Base-by-base conservation (phyloP, 2,329 filamentous ascomycete genomes). In the Botrytis elliptica region DNA sequence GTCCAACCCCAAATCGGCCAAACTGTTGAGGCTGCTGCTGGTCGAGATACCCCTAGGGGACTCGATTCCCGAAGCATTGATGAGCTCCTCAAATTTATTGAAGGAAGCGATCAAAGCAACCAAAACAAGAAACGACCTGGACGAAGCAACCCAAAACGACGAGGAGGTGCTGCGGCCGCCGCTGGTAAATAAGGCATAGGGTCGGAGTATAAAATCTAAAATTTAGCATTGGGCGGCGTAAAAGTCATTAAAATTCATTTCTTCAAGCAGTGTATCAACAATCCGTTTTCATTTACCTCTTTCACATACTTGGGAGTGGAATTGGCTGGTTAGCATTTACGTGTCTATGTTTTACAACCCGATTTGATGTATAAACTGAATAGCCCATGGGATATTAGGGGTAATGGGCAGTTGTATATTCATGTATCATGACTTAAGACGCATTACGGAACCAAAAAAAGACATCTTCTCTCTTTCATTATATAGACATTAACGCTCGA, bases 11-110 rank as follows among this genome's bases (percentile, higher is more conserved):
- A 88, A 75, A 87, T 91, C 71, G 88, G 89, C 12, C 87, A 91
- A 78, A 87, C 87, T 69, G 83, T 85, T 16, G 83, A 86, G 22
- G 86, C 87, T 72, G 74, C 79, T 59, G 78, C 82, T 59, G 79
- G 81, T n/a, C 80, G 82, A 10, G 80, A 79, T 33, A 76, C 79
- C 36, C 74, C 73, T 4, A 73, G 76, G 65, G 84, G 82, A 70
- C 85, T 94, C 66, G 93, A 97, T 81, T 89, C 91, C 72, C 88
- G 94, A 79, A 97, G 91, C 84, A 94, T 99, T 76, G 95, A 98
- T 79, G 95, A 99, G 82, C 85, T 99, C 59, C 87, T 99, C 81
- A 93, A 92, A 83, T 98, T 95, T 83, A 98, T 99, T 78, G 96
- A 98, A 83, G 95, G 95, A 62, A 85, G 83, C 25, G 88, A 90